Evolutionary conservation across 768 basidiomycete genomes (phyloP).

Genomic region (Pulveroboletus sp.): DNA sequence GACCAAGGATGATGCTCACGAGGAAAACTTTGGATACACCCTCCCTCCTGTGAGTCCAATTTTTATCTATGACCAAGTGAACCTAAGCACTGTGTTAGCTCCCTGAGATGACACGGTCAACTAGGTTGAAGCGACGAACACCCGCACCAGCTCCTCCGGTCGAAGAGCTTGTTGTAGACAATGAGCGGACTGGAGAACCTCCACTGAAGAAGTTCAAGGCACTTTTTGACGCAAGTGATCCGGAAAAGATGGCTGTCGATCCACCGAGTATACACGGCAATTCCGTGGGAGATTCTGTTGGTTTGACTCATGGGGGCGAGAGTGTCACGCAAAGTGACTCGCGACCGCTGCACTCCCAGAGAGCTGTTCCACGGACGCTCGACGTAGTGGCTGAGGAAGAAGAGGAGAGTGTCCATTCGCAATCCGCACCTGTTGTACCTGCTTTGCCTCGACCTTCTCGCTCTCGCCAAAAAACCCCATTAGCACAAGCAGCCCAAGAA

Average conservation of each 20-base stretch:
- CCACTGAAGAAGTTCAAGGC: conserved; percentile 69
- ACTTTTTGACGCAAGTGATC: conserved; percentile 65
- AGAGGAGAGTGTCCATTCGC: conserved; percentile 37
- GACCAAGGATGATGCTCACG: conserved; percentile 9
- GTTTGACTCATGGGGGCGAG: conserved; percentile 12
- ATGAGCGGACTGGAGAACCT: conserved; percentile 39
- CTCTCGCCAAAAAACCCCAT: conserved; percentile 1
- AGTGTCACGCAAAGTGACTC: conserved; percentile 30
- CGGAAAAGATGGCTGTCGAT: conserved; percentile 37
- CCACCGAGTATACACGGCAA: conserved; percentile 9
- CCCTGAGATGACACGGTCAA: conserved; percentile 38
- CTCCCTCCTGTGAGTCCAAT: conserved; percentile 25
- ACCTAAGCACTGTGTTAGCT: conserved; percentile 28
- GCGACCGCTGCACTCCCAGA: conserved; percentile 7
- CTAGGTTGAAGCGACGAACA: conserved; percentile 55
- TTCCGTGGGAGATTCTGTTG: conserved; percentile 11
- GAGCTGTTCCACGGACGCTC: conserved; percentile 12
- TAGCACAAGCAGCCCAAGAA: conserved; percentile 1
- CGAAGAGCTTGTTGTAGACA: conserved; percentile 15
- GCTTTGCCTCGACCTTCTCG: not conserved
- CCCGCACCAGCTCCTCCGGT: conserved; percentile 30
- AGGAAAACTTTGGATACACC: conserved; percentile 9
- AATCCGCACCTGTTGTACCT: not conserved
- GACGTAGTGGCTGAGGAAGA: conserved; percentile 55
- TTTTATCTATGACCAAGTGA: not conserved